These are phyloP conservation scores for Caloboletus firmus DNA, from an alignment of 1,284 basidiomycete genomes.

Conservation along the genomic window DNA sequence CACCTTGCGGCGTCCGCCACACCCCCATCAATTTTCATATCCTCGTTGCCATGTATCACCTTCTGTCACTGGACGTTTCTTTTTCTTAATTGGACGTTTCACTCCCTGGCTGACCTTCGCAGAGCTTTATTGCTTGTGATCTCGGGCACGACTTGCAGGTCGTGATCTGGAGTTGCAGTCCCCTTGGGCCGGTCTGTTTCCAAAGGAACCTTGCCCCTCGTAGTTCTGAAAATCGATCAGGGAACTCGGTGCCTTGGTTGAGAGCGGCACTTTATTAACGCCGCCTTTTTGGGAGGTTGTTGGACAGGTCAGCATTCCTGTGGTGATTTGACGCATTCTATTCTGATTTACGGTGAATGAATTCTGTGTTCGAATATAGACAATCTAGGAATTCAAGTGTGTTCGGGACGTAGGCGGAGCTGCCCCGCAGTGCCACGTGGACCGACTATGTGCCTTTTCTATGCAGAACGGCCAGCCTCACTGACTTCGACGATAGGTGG, in stretches of 20 bases:
- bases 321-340: constrained; percentile 32
- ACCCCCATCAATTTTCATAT: constrained; percentile 1
- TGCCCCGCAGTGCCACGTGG: constrained; percentile 26
- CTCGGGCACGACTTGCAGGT: constrained; percentile 20
- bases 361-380: constrained; percentile 20
- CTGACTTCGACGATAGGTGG: constrained; percentile 26
- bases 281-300: constrained; percentile 12
- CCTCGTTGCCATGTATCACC: constrained; percentile 26
- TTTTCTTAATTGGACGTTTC: constrained; percentile 27
- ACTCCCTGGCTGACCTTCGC: constrained; percentile 7
- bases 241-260: constrained; percentile 30
- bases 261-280: constrained; percentile 15
- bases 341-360: constrained; percentile 26
- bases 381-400: constrained; percentile 16
- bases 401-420: neutral
- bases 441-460: constrained; percentile 19
- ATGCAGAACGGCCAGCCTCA: constrained; percentile 6
- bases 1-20: constrained; percentile 31
- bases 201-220: constrained; percentile 23
- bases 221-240: constrained; percentile 30
- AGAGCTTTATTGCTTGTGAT: constrained; percentile 26
- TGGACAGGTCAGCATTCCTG: constrained; percentile 26
- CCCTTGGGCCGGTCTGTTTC: constrained; percentile 24
- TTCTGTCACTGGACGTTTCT: constrained; percentile 26
- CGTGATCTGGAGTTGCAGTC: constrained; percentile 29